Base-by-base conservation (phyloP, 257 asterid genomes). In the Solanum pimpinellifolium region DNA sequence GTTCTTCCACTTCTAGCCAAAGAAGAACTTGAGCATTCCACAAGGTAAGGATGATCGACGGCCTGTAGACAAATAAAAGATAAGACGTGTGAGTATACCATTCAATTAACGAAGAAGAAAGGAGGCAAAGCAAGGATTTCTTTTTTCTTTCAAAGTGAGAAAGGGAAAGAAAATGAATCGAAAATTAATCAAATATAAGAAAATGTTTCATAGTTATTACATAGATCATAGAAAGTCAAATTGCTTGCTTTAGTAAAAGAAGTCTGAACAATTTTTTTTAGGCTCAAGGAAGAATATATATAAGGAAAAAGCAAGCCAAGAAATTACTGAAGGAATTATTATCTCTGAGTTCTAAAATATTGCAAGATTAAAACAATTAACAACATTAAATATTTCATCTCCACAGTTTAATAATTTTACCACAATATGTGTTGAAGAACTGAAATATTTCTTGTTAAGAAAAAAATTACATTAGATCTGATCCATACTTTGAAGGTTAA, bases 31-130 rank as follows among this genome's bases (percentile, higher is more conserved):
- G 98, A 95, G 93, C 95, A 95, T 86, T 92, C 98, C 84, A 96
- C 98, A 86, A 96, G 99, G 92, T 96, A 95, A 86, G 99, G 98
- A 91, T 96, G 98, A 89, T 96, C 95, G 87, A 96, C 98, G 86
- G 99, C 98, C 98, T 96, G 94, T 84, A 62, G 83, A 16, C 52
- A 47, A 25, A 85, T 49, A 76, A 65, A 42, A 16, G 73, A 87
- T 82, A 84, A 37, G 39, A 37, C 7, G 7, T 37, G 39, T 37
- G 39, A 37, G 7, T 37, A 37, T 37, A 37, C 0, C 39, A 6
- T 37, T 37, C 7, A 37, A 37, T 37, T 37, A 37, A 7, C 7
- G 7, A 5, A 37, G 39, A 37, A 6, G 39, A 6, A 37, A 37
- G 39, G 39, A 37, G 39, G 39, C 7, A 37, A 37, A 37, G 7